Conservation (phyloP, 2,329 filamentous ascomycete genomes). For the Diaporthe citrichinensis region DNA sequence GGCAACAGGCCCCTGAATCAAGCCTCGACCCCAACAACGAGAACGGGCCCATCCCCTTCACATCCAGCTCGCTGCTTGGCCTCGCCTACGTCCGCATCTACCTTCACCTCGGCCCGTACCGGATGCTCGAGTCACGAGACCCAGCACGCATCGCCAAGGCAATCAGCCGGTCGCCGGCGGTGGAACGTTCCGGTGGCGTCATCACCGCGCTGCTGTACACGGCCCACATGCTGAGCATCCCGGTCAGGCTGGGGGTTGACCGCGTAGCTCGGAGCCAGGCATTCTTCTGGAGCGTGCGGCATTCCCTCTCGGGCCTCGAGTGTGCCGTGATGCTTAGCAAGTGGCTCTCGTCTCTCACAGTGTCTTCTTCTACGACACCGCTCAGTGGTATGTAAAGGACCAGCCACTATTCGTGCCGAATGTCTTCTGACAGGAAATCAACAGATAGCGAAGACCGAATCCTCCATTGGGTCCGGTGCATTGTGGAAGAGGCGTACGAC, state of each 20-base stretch:
- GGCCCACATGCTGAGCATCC: conserved; percentile 68
- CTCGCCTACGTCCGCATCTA: conserved; percentile 63
- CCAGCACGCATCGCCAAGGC: conserved; percentile 56
- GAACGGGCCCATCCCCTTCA: conserved; percentile 58
- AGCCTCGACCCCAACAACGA: conserved; percentile 57
- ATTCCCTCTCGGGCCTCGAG: conserved; percentile 67
- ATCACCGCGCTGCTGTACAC: conserved; percentile 66
- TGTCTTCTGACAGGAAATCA: neutral
- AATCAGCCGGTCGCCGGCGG: conserved; percentile 53
- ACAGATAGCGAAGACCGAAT: conserved; percentile 59
- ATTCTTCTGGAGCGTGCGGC: conserved; percentile 70
- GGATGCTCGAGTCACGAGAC: conserved; percentile 60
- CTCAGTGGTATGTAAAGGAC: conserved; percentile 12
- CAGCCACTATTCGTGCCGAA: neutral
- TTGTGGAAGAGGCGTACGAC: conserved; percentile 59
- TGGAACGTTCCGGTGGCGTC: conserved; percentile 63
- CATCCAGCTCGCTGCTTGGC: conserved; percentile 60
- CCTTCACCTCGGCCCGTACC: conserved; percentile 59
- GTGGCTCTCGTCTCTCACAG: conserved; percentile 55
- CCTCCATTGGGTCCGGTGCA: conserved; percentile 61
- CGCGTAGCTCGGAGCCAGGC: conserved; percentile 68
- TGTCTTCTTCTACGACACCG: conserved; percentile 33
- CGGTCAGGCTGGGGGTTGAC: conserved; percentile 67
- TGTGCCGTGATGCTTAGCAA: conserved; percentile 68
- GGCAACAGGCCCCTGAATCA: conserved; percentile 57